Percentiles rank a stretch among this genome's conserved stretches.
These are phyloP conservation scores for Penicillium sp. DNA, from an alignment of 2,329 filamentous ascomycete genomes.

Conservation along the genomic window DNA sequence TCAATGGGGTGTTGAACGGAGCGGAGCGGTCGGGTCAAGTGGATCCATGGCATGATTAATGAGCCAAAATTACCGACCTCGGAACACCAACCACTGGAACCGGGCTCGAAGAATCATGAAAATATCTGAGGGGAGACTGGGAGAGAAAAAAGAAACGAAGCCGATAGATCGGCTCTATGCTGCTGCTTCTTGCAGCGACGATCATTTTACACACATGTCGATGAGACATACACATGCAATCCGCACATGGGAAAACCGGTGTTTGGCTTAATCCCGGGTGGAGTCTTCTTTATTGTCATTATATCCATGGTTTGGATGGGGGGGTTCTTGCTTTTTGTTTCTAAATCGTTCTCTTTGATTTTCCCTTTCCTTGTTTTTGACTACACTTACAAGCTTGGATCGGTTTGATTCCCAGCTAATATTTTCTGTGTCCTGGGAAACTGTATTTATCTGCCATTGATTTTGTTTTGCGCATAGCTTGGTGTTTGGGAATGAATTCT, in stretches of 20 bases:
- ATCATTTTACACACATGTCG: background rate
- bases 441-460: background rate
- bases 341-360: background rate
- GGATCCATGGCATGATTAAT: background rate
- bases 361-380: background rate
- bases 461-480: constrained; percentile 19
- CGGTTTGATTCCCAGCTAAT: background rate
- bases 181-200: background rate
- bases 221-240: background rate
- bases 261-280: background rate
- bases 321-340: background rate
- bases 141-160: background rate
- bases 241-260: background rate
- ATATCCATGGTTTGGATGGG: constrained; percentile 5
- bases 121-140: background rate
- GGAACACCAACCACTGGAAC: background rate
- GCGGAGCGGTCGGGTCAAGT: background rate
- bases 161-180: background rate
- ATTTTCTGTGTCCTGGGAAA: background rate
- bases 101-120: background rate
- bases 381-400: background rate
- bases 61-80: background rate
- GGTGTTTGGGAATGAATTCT: constrained; percentile 13
- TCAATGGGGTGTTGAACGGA: background rate
- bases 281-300: constrained; percentile 2